phyloP scores from a whole-genome alignment of 2,329 filamentous ascomycete genomes.

The Bertia moriformis region DNA sequence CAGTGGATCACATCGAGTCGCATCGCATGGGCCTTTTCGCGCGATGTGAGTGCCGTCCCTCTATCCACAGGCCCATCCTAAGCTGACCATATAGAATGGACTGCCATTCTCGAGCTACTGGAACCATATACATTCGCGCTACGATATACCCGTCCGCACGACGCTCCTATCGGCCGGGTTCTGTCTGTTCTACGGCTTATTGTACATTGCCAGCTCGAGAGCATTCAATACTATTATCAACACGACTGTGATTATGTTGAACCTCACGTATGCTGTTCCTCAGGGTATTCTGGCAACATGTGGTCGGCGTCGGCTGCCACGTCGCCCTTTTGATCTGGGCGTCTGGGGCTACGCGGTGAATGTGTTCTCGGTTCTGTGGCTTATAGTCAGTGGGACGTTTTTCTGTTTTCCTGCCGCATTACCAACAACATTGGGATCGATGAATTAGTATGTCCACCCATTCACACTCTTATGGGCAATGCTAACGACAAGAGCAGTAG shows the following conservation, averaged over 20 bases:
- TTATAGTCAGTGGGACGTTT: conserved; percentile 7
- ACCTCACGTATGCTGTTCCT: conserved; percentile 13
- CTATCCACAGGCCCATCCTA: not conserved
- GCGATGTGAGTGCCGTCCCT: conserved; percentile 9
- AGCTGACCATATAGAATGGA: conserved; percentile 5
- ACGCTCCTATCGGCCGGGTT: conserved; percentile 11
- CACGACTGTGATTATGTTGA: conserved; percentile 12
- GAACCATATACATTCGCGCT: conserved; percentile 7
- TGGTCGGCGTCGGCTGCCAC: conserved; percentile 8
- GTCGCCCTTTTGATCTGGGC: conserved; percentile 8
- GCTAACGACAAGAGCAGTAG: too few relatives aligned
- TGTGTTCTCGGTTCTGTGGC: conserved; percentile 7
- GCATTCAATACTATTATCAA: conserved; percentile 18
- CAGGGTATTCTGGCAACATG: conserved; percentile 9
- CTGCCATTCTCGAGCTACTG: conserved; percentile 11
- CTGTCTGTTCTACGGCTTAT: conserved; percentile 12
- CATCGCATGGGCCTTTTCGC: conserved; percentile 15
- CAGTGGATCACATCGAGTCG: conserved; percentile 11
- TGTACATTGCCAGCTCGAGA: conserved; percentile 13
- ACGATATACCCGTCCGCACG: conserved; percentile 12
- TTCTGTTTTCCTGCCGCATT: conserved; percentile 10
- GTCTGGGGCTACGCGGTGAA: conserved; percentile 8
- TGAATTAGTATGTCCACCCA: too few relatives aligned
- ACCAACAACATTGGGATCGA: conserved; percentile 4
- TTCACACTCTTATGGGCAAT: too few relatives aligned